phyloP scores from a whole-genome alignment of 1,284 basidiomycete species.

The Irpex lacteus region DNA sequence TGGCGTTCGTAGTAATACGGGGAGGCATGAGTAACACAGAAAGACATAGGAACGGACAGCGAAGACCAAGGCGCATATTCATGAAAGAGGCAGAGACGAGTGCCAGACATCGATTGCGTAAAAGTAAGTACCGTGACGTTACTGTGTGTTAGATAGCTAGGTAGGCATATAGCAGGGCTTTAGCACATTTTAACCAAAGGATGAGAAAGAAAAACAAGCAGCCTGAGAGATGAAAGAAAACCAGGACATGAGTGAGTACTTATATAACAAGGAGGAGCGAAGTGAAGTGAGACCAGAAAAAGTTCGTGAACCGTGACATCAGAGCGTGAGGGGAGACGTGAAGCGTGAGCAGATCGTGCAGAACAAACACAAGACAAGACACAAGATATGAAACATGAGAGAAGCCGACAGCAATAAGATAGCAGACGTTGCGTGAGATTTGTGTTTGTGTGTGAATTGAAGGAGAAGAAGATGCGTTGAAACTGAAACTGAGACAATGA shows the following conservation, averaged over 20 bases:
- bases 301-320: not conserved
- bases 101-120: not conserved
- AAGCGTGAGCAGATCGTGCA: not conserved
- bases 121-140: not conserved
- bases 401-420: conserved; percentile 16
- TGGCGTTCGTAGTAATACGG: not conserved
- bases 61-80: not conserved
- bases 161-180: not conserved
- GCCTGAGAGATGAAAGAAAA: too few species aligned
- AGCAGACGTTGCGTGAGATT: conserved; percentile 4
- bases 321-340: not conserved
- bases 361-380: not conserved
- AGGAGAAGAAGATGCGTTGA: conserved; percentile 7
- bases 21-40: not conserved
- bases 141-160: not conserved
- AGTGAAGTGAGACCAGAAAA: not conserved
- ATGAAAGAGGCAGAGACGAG: not conserved
- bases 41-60: not conserved
- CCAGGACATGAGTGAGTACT: not conserved
- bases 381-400: not conserved
- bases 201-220: too few species aligned
- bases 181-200: not conserved
- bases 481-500: not conserved
- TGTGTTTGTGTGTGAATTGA: not conserved
- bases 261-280: not conserved